Evolutionary conservation across 2,329 filamentous ascomycete species (phyloP).

Genomic region (Ceratocystiopsis sp.): DNA sequence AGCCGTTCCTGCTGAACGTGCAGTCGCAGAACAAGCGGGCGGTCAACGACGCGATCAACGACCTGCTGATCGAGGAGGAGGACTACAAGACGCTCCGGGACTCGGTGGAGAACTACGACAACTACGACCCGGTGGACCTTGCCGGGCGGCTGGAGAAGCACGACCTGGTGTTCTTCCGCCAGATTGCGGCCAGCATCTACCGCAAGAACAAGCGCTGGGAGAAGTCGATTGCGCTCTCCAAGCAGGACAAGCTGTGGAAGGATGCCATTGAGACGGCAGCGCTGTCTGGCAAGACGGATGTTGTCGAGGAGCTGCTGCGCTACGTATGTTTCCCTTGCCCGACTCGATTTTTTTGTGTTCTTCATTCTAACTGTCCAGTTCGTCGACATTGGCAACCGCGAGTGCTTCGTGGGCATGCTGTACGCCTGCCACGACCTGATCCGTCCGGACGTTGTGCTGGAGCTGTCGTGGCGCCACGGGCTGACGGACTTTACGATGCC

Average conservation of each 20-base stretch:
- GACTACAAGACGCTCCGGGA: constrained; percentile 97
- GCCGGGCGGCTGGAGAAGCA: constrained; percentile 91
- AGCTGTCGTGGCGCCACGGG: constrained; percentile 92
- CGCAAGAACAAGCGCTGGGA: constrained; percentile 99
- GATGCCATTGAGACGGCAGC: constrained; percentile 97
- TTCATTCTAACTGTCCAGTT: constrained; percentile 46
- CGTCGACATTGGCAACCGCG: constrained; percentile 94
- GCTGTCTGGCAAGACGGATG: constrained; percentile 73
- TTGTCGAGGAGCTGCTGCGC: constrained; percentile 87
- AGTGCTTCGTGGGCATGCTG: constrained; percentile 99
- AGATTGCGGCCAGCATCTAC: constrained; percentile 96
- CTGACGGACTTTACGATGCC: constrained; percentile 98
- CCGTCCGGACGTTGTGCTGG: constrained; percentile 78
- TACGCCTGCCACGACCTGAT: constrained; percentile 98
- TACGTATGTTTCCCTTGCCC: constrained; percentile 55
- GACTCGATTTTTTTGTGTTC: neutral
- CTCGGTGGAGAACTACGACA: constrained; percentile 97
- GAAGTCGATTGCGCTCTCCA: constrained; percentile 92
- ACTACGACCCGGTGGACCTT: constrained; percentile 90
- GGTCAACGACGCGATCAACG: constrained; percentile 96
- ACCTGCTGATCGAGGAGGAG: constrained; percentile 93
- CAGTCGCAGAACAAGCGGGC: constrained; percentile 95
- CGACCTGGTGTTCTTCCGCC: constrained; percentile 96
- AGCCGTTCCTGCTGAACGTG: constrained; percentile 93
- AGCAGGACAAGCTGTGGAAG: constrained; percentile 99